Percentiles rank a stretch among this genome's conserved stretches.
These are phyloP conservation scores for Polygonum maritimum DNA, from an alignment of 148 eudicot genomes.

Conservation along the genomic window DNA sequence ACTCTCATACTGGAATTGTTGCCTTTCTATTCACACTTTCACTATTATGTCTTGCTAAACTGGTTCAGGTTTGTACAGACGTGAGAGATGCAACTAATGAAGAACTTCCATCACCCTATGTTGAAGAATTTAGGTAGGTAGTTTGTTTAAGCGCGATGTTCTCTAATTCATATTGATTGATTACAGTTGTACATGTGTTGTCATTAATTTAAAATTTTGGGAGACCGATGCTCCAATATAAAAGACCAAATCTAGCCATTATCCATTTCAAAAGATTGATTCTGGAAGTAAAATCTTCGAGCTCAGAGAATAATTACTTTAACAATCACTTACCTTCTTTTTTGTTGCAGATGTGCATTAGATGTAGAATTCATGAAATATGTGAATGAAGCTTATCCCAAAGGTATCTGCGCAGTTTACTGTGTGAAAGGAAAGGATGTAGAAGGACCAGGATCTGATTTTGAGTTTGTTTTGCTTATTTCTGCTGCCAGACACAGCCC, in stretches of 20 bases:
- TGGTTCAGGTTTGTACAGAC: constrained; percentile 76
- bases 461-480: constrained; percentile 85
- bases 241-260: neutral
- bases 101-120: constrained; percentile 79
- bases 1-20: neutral
- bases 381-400: constrained; percentile 85
- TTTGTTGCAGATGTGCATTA: constrained; percentile 61
- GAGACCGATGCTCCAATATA: neutral
- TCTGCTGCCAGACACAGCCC: constrained; percentile 92
- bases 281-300: neutral
- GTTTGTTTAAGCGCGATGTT: neutral
- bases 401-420: constrained; percentile 78
- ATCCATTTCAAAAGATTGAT: too few species aligned
- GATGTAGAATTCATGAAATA: constrained; percentile 78
- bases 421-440: constrained; percentile 77
- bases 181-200: neutral
- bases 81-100: constrained; percentile 85
- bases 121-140: constrained; percentile 81
- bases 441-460: constrained; percentile 81
- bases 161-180: neutral
- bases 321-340: constrained; percentile 3
- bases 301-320: neutral
- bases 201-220: neutral
- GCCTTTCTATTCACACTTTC: constrained; percentile 14
- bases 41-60: constrained; percentile 31